Evolutionary conservation across 306 rosid genomes (phyloP).

Genomic region (Adenanthera pavonina): DNA sequence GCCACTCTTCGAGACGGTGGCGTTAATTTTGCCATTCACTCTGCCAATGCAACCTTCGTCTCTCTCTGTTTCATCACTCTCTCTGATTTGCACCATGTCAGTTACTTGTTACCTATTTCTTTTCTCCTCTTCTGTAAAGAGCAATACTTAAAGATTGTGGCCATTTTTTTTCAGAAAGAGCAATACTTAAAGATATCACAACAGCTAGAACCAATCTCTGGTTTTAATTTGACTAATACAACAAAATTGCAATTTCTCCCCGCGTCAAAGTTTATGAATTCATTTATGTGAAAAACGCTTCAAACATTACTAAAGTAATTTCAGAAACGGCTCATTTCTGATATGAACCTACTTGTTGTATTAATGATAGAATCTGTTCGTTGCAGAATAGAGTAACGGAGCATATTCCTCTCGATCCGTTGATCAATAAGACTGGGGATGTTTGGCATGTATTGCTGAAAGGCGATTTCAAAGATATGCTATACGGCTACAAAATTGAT

Average conservation of each 20-base stretch:
- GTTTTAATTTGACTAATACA: neutral
- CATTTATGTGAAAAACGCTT: neutral
- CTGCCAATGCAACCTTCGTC: slow-evolving; percentile 67
- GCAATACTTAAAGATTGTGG: neutral
- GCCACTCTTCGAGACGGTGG: slow-evolving; percentile 70
- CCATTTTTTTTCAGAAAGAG: neutral
- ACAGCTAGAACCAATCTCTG: neutral
- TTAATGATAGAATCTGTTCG: slow-evolving; percentile 21
- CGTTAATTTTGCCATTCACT: slow-evolving; percentile 76
- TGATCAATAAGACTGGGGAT: slow-evolving; percentile 73
- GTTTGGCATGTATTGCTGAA: slow-evolving; percentile 88
- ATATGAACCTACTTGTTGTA: neutral
- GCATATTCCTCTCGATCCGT: slow-evolving; percentile 69
- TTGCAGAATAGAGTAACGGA: slow-evolving; percentile 80
- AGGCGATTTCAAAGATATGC: slow-evolving; percentile 82
- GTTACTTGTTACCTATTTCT: neutral
- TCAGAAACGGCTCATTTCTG: neutral
- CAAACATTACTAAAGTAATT: neutral
- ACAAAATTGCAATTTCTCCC: neutral
- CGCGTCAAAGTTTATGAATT: neutral
- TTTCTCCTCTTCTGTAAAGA: neutral
- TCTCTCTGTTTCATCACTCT: slow-evolving; percentile 75
- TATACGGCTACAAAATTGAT: slow-evolving; percentile 81
- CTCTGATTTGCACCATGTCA: slow-evolving; percentile 67
- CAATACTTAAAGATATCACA: neutral